These are phyloP conservation scores for Silene noctiflora DNA, from an alignment of 179 eudicot species.

Conservation along the genomic window DNA sequence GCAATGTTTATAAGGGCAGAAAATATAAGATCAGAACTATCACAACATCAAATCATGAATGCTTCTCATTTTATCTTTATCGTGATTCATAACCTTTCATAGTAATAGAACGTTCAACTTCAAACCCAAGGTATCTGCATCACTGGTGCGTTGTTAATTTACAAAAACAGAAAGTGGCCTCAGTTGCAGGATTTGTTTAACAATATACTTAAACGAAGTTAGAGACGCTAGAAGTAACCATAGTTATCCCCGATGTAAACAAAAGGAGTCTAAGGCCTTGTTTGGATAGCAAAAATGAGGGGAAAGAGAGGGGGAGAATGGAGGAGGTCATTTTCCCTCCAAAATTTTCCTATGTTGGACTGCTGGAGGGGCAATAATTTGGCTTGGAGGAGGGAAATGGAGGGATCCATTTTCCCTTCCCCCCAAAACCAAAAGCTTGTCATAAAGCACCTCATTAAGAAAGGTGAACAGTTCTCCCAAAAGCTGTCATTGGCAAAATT, in stretches of 20 bases:
- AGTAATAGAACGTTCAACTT: background rate
- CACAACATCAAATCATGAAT: background rate
- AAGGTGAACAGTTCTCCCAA: background rate
- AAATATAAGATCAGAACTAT: background rate
- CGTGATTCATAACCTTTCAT: background rate
- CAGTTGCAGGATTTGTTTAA: background rate
- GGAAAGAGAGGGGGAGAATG: no score
- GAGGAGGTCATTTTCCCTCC: no score
- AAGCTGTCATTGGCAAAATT: no score
- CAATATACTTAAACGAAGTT: background rate
- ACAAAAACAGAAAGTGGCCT: background rate
- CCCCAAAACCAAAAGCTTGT: background rate
- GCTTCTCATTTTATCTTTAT: background rate
- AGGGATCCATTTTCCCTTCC: no score
- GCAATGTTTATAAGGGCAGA: background rate
- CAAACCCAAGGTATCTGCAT: background rate
- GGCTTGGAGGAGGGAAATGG: no score
- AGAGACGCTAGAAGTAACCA: background rate
- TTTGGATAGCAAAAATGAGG: no score
- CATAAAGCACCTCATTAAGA: background rate
- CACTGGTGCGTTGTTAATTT: background rate
- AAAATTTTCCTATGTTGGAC: no score
- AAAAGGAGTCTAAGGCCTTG: background rate
- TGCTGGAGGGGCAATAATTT: no score
- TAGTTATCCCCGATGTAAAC: background rate